Percentiles rank a stretch among this genome's conserved stretches.
phyloP scores from a whole-genome alignment of 768 basidiomycete species.

The Gloeophyllum trabeum region DNA sequence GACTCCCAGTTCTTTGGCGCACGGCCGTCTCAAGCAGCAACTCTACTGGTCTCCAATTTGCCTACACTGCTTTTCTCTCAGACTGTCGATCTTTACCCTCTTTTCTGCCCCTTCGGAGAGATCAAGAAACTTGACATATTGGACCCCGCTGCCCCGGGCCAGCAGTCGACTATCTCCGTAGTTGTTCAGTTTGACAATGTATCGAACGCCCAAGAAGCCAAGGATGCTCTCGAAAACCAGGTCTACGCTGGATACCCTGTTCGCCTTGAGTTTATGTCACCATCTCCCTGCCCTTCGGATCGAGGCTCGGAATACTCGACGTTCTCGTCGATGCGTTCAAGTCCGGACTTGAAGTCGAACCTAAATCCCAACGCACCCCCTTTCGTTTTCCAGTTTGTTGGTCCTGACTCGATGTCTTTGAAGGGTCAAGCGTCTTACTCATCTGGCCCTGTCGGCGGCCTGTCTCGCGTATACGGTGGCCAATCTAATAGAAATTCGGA shows the following conservation, averaged over 20 bases:
- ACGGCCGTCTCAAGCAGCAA: constrained; percentile 4
- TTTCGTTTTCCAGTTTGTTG: constrained; percentile 13
- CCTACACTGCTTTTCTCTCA: constrained; percentile 59
- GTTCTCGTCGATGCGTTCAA: too few relatives aligned
- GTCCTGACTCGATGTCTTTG: too few relatives aligned
- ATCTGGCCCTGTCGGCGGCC: too few relatives aligned
- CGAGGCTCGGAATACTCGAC: too few relatives aligned
- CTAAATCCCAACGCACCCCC: constrained; percentile 22
- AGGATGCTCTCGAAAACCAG: constrained; percentile 48
- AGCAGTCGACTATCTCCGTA: constrained; percentile 33
- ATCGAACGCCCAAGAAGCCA: constrained; percentile 53
- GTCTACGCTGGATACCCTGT: constrained; percentile 41
- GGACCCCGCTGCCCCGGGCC: constrained; percentile 19
- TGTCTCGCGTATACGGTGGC: too few relatives aligned
- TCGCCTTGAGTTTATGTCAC: constrained; percentile 25
- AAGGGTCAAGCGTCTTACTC: too few relatives aligned
- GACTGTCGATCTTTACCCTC: constrained; percentile 55
- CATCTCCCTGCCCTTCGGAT: too few relatives aligned
- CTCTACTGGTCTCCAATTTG: constrained; percentile 53
- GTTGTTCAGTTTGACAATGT: constrained; percentile 51
- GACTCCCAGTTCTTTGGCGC: constrained; percentile 4
- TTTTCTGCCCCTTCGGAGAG: constrained; percentile 61
- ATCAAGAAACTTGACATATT: constrained; percentile 51
- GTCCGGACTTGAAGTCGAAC: constrained; percentile 12
- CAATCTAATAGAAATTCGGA: too few relatives aligned